Conservation (phyloP, 2,329 filamentous ascomycete genomes). For the Aureobasidium subglaciale region DNA sequence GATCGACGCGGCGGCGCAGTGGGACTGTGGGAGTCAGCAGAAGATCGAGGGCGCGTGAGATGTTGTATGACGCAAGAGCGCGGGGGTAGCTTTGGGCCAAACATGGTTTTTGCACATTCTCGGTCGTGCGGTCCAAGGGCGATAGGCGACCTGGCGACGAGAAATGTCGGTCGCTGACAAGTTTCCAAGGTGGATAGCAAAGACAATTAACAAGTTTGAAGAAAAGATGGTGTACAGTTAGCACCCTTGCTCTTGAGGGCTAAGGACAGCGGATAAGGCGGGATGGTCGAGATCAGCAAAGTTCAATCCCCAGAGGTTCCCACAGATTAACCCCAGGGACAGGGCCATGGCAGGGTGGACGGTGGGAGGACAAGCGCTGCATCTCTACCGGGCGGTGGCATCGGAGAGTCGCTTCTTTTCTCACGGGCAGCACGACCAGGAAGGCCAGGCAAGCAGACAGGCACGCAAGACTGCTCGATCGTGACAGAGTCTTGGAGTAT, state of each 20-base stretch:
- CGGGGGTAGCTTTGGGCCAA: background rate
- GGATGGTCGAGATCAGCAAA: background rate
- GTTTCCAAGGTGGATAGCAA: background rate
- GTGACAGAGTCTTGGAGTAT: background rate
- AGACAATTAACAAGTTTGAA: background rate
- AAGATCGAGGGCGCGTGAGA: slow-evolving; percentile 9
- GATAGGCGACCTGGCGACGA: background rate
- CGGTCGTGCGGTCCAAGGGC: background rate
- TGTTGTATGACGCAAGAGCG: slow-evolving; percentile 4
- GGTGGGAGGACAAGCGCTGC: background rate
- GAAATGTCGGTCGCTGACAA: background rate
- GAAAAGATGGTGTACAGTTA: background rate
- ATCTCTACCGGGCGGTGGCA: background rate
- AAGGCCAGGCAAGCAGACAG: background rate
- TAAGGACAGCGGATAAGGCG: background rate
- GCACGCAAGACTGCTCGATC: background rate
- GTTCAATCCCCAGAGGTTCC: background rate
- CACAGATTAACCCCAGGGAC: background rate
- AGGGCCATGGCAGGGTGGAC: background rate
- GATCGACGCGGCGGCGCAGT: background rate
- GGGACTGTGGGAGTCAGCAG: background rate
- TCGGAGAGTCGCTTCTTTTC: background rate
- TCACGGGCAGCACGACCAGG: too few species aligned
- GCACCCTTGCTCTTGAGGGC: too few species aligned
- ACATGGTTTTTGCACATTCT: background rate